phyloP scores from a whole-genome alignment of 2,329 filamentous ascomycete species.

The Penicillium sclerotigenum region DNA sequence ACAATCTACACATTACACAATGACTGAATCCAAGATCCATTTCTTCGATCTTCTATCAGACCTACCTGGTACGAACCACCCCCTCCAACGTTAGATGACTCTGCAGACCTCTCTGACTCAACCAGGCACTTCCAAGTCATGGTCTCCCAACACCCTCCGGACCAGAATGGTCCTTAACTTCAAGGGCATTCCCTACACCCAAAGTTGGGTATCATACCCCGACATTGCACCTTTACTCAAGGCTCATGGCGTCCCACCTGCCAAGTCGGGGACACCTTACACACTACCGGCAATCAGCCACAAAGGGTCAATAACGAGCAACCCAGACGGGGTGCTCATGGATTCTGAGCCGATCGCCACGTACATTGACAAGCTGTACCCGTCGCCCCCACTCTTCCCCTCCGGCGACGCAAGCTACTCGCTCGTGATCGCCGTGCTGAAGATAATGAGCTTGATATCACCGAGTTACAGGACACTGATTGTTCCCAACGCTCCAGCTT shows the following conservation, averaged over 20 bases:
- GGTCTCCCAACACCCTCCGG: conserved; percentile 30
- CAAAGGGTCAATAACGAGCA: conserved; percentile 22
- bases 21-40: conserved; percentile 28
- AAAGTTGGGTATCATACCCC: conserved; percentile 27
- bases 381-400: conserved; percentile 32
- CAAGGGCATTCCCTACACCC: conserved; percentile 29
- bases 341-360: conserved; percentile 34
- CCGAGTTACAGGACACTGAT: conserved; percentile 13
- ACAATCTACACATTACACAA: neutral
- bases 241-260: conserved; percentile 22
- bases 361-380: conserved; percentile 32
- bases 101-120: neutral
- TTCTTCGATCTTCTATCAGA: conserved; percentile 35
- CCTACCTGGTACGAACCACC: conserved; percentile 23
- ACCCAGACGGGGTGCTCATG: conserved; percentile 29
- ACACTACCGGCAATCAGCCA: conserved; percentile 37
- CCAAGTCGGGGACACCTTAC: conserved; percentile 18
- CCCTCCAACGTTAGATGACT: neutral
- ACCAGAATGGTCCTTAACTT: conserved; percentile 26
- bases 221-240: conserved; percentile 30
- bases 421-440: conserved; percentile 24
- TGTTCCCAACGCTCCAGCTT: conserved; percentile 23
- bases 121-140: conserved; percentile 29
- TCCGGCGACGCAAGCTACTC: conserved; percentile 35
- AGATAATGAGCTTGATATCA: conserved; percentile 1